Conservation (phyloP, 495 filamentous ascomycete genomes). For the Achaetomiella virescens region DNA sequence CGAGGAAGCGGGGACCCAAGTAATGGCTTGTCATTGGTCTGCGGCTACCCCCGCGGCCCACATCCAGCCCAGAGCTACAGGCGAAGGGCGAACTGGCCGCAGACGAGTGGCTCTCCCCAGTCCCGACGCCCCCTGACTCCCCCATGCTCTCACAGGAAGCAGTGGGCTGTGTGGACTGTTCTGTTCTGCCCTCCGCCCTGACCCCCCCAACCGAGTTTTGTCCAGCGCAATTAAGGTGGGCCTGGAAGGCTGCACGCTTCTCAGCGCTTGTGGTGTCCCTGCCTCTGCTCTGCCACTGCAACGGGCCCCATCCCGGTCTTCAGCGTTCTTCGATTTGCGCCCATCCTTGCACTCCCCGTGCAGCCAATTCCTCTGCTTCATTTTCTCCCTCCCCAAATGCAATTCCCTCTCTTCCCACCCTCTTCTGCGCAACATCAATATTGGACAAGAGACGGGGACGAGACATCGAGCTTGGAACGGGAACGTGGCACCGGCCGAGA, state of each 20-base stretch:
- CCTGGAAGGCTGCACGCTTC: constrained; percentile 1
- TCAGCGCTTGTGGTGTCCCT: constrained; percentile 5
- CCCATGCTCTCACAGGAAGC: constrained; percentile 1
- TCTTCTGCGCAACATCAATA: background rate
- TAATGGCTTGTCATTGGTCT: constrained; percentile 17
- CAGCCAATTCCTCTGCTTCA: constrained; percentile 9
- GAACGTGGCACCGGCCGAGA: constrained; percentile 4
- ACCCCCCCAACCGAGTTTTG: background rate
- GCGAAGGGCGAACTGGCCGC: constrained; percentile 13
- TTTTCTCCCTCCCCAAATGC: constrained; percentile 3
- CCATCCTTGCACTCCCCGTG: constrained; percentile 6
- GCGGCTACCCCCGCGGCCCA: constrained; percentile 17
- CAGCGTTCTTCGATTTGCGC: background rate
- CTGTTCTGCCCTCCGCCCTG: constrained; percentile 3
- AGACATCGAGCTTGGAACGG: constrained; percentile 2
- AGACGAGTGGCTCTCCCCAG: constrained; percentile 5
- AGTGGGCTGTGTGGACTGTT: background rate
- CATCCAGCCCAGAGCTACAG: constrained; percentile 14
- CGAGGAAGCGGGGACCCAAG: constrained; percentile 4
- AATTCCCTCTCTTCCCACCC: background rate
- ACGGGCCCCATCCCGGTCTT: constrained; percentile 3
- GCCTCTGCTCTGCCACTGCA: constrained; percentile 1
- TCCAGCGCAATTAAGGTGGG: background rate
- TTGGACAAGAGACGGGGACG: constrained; percentile 1
- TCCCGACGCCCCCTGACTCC: background rate